Percentiles rank a stretch among this genome's conserved stretches.
phyloP scores from a whole-genome alignment of 208 protist species.

The Kentomonas sorsogonicus region DNA sequence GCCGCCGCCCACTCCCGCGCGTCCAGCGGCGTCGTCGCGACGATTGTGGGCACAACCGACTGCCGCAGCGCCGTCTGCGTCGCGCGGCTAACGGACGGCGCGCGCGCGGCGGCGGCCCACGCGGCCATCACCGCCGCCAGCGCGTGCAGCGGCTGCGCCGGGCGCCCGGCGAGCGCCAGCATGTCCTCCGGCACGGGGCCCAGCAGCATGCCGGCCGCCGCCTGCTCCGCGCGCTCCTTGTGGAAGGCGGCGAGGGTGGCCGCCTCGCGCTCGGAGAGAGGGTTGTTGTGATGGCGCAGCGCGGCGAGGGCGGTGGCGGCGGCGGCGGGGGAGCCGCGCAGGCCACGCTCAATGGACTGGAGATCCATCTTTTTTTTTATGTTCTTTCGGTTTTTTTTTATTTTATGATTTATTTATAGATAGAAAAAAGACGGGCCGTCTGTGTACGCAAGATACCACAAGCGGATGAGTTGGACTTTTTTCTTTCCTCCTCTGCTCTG shows the following conservation, averaged over 20 bases:
- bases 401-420: background rate
- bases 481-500: too few species aligned
- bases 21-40: conserved; percentile 34
- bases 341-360: conserved; percentile 29
- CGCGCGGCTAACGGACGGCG: conserved; percentile 34
- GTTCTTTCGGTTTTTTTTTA: conserved; percentile 1
- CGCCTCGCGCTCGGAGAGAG: conserved; percentile 65
- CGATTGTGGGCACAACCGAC: conserved; percentile 47
- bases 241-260: conserved; percentile 45
- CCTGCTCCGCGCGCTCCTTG: conserved; percentile 35
- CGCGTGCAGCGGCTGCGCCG: conserved; percentile 47
- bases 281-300: conserved; percentile 67
- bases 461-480: too few species aligned
- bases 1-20: conserved; percentile 50
- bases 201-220: conserved; percentile 53
- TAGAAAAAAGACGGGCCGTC: too few species aligned
- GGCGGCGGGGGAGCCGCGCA: conserved; percentile 35
- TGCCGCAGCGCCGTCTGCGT: conserved; percentile 62
- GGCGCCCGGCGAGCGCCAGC: conserved; percentile 30
- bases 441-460: too few species aligned
- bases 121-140: conserved; percentile 71
- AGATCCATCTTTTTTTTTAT: conserved; percentile 49
- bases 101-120: conserved; percentile 39
- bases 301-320: conserved; percentile 37
- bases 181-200: conserved; percentile 46